phyloP scores from a whole-genome alignment of 441 rosid genomes.

The Erodium texanum region DNA sequence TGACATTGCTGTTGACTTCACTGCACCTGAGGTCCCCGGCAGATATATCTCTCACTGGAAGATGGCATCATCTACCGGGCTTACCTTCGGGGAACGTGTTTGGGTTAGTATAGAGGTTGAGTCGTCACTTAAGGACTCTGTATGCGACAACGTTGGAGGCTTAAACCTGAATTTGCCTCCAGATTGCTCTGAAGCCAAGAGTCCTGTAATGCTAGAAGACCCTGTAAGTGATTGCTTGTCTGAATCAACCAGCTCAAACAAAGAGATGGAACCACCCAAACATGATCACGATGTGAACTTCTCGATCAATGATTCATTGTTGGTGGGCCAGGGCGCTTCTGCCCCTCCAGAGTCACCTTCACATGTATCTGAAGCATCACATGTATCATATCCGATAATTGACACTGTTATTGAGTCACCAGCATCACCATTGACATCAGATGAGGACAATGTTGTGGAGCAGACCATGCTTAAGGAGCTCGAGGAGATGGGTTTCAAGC shows the following conservation, averaged over 20 bases:
- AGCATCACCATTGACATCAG: slow-evolving; percentile 6
- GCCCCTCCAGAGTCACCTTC: slow-evolving; percentile 21
- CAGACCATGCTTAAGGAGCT: slow-evolving; percentile 63
- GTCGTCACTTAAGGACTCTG: slow-evolving; percentile 32
- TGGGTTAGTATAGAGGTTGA: slow-evolving; percentile 94
- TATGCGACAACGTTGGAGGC: slow-evolving; percentile 29
- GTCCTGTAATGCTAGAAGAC: slow-evolving; percentile 25
- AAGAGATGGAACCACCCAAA: slow-evolving; percentile 19
- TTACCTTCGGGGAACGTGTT: slow-evolving; percentile 77
- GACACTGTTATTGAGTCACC: slow-evolving; percentile 23
- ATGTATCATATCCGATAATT: slow-evolving; percentile 21
- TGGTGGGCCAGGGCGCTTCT: slow-evolving; percentile 20
- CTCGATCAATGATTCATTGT: slow-evolving; percentile 28
- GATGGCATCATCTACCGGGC: slow-evolving; percentile 60
- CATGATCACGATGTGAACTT: slow-evolving; percentile 33
- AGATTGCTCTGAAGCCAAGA: slow-evolving; percentile 26
- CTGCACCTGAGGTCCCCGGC: slow-evolving; percentile 66
- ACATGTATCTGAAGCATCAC: slow-evolving; percentile 11
- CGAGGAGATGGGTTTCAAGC: slow-evolving; percentile 90
- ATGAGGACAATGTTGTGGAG: slow-evolving; percentile 36
- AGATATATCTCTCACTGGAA: slow-evolving; percentile 84
- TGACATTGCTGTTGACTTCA: slow-evolving; percentile 67
- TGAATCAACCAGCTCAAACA: slow-evolving; percentile 16
- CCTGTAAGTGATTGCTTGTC: slow-evolving; percentile 29
- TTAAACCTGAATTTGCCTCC: slow-evolving; percentile 75